phyloP scores from a whole-genome alignment of 768 basidiomycete species.

The Boletus reticulatus region DNA sequence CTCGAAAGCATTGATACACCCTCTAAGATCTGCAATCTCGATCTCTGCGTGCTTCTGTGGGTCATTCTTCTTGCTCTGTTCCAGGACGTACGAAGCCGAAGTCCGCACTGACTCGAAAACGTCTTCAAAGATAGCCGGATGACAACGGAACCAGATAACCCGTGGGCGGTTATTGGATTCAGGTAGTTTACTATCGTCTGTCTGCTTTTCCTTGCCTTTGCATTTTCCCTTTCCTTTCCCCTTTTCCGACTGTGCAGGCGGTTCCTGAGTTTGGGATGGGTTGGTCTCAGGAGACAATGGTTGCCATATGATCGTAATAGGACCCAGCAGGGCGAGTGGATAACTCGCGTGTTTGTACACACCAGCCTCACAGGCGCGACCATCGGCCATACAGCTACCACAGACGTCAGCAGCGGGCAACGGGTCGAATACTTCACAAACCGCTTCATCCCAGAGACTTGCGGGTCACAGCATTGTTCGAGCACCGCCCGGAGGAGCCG shows the following conservation, averaged over 20 bases:
- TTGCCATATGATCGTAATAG: slow-evolving; percentile 73
- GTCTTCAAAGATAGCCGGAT: slow-evolving; percentile 68
- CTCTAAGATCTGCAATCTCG: slow-evolving; percentile 70
- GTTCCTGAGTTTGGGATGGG: neutral
- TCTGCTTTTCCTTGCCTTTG: slow-evolving; percentile 35
- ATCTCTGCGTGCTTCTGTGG: slow-evolving; percentile 36
- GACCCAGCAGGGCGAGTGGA: slow-evolving; percentile 70
- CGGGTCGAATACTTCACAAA: slow-evolving; percentile 23
- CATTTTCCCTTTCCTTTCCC: slow-evolving; percentile 9
- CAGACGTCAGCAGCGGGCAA: neutral
- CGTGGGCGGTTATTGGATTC: slow-evolving; percentile 29
- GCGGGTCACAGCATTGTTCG: slow-evolving; percentile 60
- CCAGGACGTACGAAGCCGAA: slow-evolving; percentile 50
- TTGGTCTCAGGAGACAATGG: slow-evolving; percentile 27
- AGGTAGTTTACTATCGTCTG: slow-evolving; percentile 11
- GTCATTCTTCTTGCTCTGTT: slow-evolving; percentile 30
- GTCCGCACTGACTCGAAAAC: slow-evolving; percentile 51
- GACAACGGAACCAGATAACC: slow-evolving; percentile 72
- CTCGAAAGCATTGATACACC: slow-evolving; percentile 78
- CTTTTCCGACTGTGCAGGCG: slow-evolving; percentile 9
- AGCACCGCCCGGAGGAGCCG: slow-evolving; percentile 49
- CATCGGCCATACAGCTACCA: slow-evolving; percentile 61
- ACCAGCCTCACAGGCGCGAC: slow-evolving; percentile 62
- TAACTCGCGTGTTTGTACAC: slow-evolving; percentile 62
- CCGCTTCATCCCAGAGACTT: slow-evolving; percentile 65